Evolutionary conservation across 345 rosid species (phyloP).

Genomic region (Brassica napus): DNA sequence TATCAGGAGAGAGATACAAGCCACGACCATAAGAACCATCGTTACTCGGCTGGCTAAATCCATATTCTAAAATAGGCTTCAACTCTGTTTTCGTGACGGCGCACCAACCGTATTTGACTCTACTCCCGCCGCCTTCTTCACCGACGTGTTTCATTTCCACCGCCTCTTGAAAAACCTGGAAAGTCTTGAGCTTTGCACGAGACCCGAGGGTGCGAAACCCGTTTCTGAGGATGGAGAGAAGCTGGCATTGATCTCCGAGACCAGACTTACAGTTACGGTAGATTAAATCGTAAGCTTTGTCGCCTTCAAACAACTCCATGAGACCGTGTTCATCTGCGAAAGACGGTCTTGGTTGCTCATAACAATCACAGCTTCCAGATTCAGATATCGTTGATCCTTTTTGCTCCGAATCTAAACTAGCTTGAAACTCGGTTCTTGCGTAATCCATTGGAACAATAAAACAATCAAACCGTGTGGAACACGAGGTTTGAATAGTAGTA

Average conservation of each 20-base stretch:
- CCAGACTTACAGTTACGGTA: slow-evolving; percentile 49
- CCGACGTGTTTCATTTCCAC: slow-evolving; percentile 53
- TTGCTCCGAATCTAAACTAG: slow-evolving; percentile 25
- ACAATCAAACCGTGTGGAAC: not conserved
- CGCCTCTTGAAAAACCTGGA: slow-evolving; percentile 55
- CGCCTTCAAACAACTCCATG: slow-evolving; percentile 49
- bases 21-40: slow-evolving; percentile 61
- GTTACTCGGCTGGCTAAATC: slow-evolving; percentile 55
- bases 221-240: slow-evolving; percentile 53
- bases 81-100: slow-evolving; percentile 50
- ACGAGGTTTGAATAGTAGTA: not conserved
- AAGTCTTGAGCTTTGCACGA: slow-evolving; percentile 60
- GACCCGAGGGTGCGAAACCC: slow-evolving; percentile 35
- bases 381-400: slow-evolving; percentile 52
- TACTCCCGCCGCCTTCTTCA: slow-evolving; percentile 42
- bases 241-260: slow-evolving; percentile 42
- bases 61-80: slow-evolving; percentile 51
- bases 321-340: slow-evolving; percentile 37
- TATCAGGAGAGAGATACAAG: slow-evolving; percentile 58
- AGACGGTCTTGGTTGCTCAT: not conserved
- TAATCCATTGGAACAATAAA: slow-evolving; percentile 26
- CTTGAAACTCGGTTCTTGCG: slow-evolving; percentile 15
- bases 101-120: slow-evolving; percentile 69
- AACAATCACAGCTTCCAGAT: slow-evolving; percentile 55
- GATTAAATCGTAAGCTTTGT: slow-evolving; percentile 50